Base-by-base conservation (phyloP, 2,329 filamentous ascomycete species). In the Xylaria polymorpha region DNA sequence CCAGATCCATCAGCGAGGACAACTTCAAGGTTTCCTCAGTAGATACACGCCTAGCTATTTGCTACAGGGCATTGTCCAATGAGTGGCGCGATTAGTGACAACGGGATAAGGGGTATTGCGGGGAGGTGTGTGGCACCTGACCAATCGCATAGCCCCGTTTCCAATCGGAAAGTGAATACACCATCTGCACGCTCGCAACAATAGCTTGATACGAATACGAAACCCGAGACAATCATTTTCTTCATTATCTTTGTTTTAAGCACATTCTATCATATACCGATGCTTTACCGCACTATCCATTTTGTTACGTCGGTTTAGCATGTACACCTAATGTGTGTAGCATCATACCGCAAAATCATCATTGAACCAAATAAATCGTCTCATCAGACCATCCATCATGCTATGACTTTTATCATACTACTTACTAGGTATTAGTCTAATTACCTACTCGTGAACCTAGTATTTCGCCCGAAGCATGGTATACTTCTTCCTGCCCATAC, bases 181-280 rank as follows among this genome's bases (percentile, higher is more conserved):
- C n/a, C 63, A 48, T 29, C 25, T 29, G 25, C 25, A 29, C 51
- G 46, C 48, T 53, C 37, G 39, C 39, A 25, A 14, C n/a, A 48
- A 41, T 9, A 37, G 8, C 35, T 37, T 37, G 58, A 72, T 71
- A 72, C 70, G 70, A 72, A 71, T 71, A 71, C 69, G 67, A 61
- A 65, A 32, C 56, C 64, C 61, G 67, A 69, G 25, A 58, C 9
- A 37, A 68, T 71, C 67, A 48, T 14, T 56, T 66, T 61, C 60
- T 67, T 43, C 37, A 43, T 41, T 29, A 43, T 41, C 14, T 43
- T 25, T 22, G 20, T 25, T 57, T 57, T 15, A 57, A 29, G 37
- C 20, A 57, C 37, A 43, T 25, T 29, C 20, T 10, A 15, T 43
- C 14, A 4, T 43, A 57, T 57, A 12, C 22, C 55, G 22, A 41